phyloP scores from a whole-genome alignment of 1,139 yeast species.

The Eremothecium gossypii region DNA sequence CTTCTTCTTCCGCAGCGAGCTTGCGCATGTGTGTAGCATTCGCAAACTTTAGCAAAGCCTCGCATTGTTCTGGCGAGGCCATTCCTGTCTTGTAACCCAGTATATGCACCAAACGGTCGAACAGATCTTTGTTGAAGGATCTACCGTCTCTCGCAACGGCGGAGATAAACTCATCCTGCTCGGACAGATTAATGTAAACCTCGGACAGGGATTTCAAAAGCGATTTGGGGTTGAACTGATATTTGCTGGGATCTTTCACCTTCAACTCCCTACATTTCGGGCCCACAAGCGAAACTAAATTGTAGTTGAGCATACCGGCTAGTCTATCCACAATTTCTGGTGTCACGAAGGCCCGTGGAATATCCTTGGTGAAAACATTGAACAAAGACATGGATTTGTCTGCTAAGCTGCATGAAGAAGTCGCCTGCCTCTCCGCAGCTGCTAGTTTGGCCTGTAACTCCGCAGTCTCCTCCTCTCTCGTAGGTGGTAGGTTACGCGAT shows the following conservation, averaged over 20 bases:
- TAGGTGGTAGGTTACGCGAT: constrained; percentile 35
- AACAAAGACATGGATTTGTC: constrained; percentile 76
- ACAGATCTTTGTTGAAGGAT: constrained; percentile 61
- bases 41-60: constrained; percentile 47
- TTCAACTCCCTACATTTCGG: constrained; percentile 86
- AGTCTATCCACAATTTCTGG: constrained; percentile 88
- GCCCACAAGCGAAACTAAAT: constrained; percentile 83
- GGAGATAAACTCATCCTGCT: constrained; percentile 52
- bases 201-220: constrained; percentile 62
- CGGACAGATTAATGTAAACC: constrained; percentile 63
- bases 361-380: constrained; percentile 73
- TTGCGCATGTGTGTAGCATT: constrained; percentile 53
- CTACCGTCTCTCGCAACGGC: constrained; percentile 90
- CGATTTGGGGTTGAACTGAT: constrained; percentile 71
- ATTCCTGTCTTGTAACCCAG: constrained; percentile 45
- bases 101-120: constrained; percentile 62
- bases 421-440: constrained; percentile 67
- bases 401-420: constrained; percentile 72
- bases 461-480: constrained; percentile 45
- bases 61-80: constrained; percentile 46
- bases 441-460: constrained; percentile 50
- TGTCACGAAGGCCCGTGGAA: constrained; percentile 77
- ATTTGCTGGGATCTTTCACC: constrained; percentile 76
- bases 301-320: constrained; percentile 93
- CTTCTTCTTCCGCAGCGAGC: constrained; percentile 66